Base-by-base conservation (phyloP, 495 filamentous ascomycete genomes). In the Astrothelium subdiscretum region DNA sequence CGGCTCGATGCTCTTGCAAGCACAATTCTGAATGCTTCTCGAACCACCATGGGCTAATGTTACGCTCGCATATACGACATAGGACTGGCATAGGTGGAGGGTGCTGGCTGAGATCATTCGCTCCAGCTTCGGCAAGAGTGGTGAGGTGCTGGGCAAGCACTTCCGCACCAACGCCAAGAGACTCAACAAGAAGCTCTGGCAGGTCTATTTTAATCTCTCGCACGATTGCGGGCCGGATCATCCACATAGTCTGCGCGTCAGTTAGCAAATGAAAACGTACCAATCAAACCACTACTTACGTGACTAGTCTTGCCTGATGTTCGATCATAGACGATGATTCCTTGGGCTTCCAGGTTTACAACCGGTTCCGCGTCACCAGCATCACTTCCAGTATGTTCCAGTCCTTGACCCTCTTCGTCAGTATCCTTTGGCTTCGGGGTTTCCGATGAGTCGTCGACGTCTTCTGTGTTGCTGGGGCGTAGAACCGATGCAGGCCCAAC, bases 21-120 rank as follows among this genome's bases (percentile, higher is more conserved):
- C 94, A 98, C 11, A 97, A 81, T 65, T 98, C 94, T 0, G 94
- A 95, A 70, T 98, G 94, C 73, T 97, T 97, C 74, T 97, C 92
- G 68, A 98, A 98, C 95, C 94, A 97, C 94, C 94, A 98, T 18
- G 94, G 91, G n/a, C 89, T 89, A 44, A 98, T 96, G 64, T 96
- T 90, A 52, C 95, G 89, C 70, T 98, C 94, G 69, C 94, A 98
- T 63, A 98, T 97, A 40, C 94, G 90, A 73, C 94, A 98, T 29
- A 98, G 82, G 10, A 97, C 87, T 0, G 92, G 91, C 5, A 85
- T 83, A 1, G 94, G 95, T 8, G 90, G 90, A n/a, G 91, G 86
- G 71, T 91, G 86, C 66, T 87, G 84, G 44, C 79, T 83, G 22
- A 89, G 88, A 70, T 97, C 92, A 35, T 87, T 88, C 32, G 85